Evolutionary conservation across 1,284 basidiomycete genomes (phyloP).

Genomic region (Puccinia hordei): DNA sequence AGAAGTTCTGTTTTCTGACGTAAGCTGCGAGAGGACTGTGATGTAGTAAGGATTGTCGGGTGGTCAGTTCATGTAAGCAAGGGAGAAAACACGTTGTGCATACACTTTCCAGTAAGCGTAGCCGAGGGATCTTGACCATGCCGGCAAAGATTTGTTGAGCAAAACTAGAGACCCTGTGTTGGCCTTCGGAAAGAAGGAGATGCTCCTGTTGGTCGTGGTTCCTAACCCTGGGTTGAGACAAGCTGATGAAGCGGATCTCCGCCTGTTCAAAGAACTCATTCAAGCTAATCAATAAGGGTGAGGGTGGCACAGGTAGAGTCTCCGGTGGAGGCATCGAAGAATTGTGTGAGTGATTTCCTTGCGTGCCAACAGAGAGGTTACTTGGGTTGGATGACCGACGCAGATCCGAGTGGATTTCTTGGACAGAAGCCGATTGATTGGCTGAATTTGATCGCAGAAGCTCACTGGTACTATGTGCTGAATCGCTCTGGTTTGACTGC

Average conservation of each 20-base stretch:
- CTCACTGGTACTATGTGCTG: background rate
- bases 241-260: conserved; percentile 43
- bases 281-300: conserved; percentile 23
- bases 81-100: background rate
- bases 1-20: conserved; percentile 40
- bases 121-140: conserved; percentile 45
- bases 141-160: conserved; percentile 40
- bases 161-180: conserved; percentile 14
- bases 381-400: background rate
- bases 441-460: background rate
- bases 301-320: background rate
- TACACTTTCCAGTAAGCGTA: conserved; percentile 34
- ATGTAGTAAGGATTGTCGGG: background rate
- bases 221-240: conserved; percentile 41
- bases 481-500: background rate
- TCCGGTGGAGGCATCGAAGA: background rate
- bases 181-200: background rate
- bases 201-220: conserved; percentile 28
- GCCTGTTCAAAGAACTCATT: conserved; percentile 50
- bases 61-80: background rate
- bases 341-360: background rate
- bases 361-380: no score
- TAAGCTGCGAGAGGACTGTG: conserved; percentile 26
- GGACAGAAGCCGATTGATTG: background rate
- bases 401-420: background rate